Base-by-base conservation (phyloP, 202 grass and related monocot genomes). In the Musa balbisiana region DNA sequence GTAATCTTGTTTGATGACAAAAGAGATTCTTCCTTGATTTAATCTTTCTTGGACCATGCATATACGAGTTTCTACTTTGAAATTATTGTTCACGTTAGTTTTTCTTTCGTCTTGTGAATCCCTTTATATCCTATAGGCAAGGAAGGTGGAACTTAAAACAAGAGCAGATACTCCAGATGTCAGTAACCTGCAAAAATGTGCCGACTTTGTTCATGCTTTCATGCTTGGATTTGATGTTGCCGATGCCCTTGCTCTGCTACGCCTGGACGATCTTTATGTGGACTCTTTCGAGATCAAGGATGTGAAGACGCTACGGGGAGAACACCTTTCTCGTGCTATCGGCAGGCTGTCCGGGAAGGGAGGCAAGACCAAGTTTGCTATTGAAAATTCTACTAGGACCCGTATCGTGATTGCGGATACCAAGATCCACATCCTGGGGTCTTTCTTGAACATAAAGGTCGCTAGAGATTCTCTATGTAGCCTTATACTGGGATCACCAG, bases 261-360 rank as follows among this genome's bases (percentile, higher is more conserved):
- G 89, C 64, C 83, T 92, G 1, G 92, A 96, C 55, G 92, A 96
- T 73, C 75, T 96, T 0, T 92, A 96, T 22, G 89, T 92, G 22
- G 92, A 96, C 71, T 90, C 89, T 33, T 96, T 96, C 49, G 92
- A 96, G 86, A 92, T 96, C 67, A 96, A 96, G 84, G 92, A 96
- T 8, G 92, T 96, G 73, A 96, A 96, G 81, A 96, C 92, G 11
- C 85, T 96, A 23, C 78, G 89, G 60, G 92, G 92, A 1, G 92
- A 96, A 76, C 92, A 96, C 68, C 86, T 92, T 56, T 96, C 92
- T 1, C 79, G 92, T 2, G 89, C 92, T 49, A 96, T 96, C 43
- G 92, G 92, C 8, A 82, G 92, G 4, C 60, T 96, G 3, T 96
- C 92, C 24, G 92, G 92, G 55, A 92, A 92, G 82, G 92, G 87